These are phyloP conservation scores for Lachnellula subtilissima DNA, from an alignment of 2,329 filamentous ascomycete species.

Conservation along the genomic window DNA sequence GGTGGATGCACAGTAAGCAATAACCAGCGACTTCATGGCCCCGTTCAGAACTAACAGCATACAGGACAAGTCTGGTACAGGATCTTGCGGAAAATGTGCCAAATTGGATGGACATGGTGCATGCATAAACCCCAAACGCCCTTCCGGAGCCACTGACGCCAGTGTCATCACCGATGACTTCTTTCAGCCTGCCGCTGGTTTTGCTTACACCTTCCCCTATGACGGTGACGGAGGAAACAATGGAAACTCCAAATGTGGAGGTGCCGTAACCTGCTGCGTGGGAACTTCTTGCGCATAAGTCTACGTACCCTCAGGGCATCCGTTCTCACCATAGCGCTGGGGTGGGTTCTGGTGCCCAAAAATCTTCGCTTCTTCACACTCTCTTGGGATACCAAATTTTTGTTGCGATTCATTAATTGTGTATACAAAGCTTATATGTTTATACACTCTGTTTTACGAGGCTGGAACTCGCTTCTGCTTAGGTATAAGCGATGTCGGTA, in stretches of 20 bases:
- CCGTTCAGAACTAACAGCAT: background rate
- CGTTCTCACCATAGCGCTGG: too few species aligned
- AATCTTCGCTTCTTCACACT: too few species aligned
- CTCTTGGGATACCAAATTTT: too few species aligned
- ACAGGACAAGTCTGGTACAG: background rate
- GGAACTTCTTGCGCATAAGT: background rate
- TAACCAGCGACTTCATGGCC: background rate
- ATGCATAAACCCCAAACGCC: background rate
- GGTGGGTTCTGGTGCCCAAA: too few species aligned
- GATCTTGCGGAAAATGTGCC: too few species aligned
- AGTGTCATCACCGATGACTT: background rate
- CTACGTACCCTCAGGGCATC: background rate
- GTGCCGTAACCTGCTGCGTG: background rate
- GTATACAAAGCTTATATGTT: too few species aligned
- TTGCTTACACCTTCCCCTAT: background rate
- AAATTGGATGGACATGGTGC: background rate
- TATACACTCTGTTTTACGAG: too few species aligned
- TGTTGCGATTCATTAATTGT: too few species aligned
- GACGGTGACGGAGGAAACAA: background rate
- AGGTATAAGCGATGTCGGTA: too few species aligned
- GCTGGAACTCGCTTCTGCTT: too few species aligned
- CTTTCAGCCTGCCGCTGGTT: background rate
- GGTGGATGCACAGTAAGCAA: background rate
- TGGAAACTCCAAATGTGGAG: background rate
- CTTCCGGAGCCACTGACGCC: background rate